These are phyloP conservation scores for Kurtzmaniella quercitrusa DNA, from an alignment of 1,139 yeast genomes.

Conservation along the genomic window DNA sequence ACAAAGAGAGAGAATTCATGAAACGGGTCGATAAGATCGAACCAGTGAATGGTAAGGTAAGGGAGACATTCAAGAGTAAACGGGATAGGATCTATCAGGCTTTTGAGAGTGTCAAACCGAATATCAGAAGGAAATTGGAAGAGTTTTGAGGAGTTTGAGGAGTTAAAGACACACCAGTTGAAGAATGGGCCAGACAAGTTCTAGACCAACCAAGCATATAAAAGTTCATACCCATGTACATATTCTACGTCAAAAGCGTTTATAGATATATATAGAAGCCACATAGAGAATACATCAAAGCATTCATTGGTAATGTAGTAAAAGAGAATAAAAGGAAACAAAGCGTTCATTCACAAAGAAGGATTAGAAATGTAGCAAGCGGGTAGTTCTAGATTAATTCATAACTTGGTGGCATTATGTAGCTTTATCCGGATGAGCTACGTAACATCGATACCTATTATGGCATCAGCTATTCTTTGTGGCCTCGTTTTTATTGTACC, in stretches of 20 bases:
- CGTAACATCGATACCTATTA: too few relatives aligned
- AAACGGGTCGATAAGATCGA: slow-evolving; percentile 17
- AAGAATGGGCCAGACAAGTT: too few relatives aligned
- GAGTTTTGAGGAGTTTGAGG: not conserved
- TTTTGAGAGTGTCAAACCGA: not conserved
- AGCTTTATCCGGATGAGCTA: too few relatives aligned
- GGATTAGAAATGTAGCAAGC: too few relatives aligned
- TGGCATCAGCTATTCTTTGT: too few relatives aligned
- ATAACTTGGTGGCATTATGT: too few relatives aligned
- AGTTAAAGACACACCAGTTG: too few relatives aligned
- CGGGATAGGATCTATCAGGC: not conserved
- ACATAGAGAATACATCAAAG: not conserved
- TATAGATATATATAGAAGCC: not conserved
- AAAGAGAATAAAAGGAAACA: too few relatives aligned
- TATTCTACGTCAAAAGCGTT: not conserved
- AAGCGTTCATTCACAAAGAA: too few relatives aligned
- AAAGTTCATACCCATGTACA: not conserved
- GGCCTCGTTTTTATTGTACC: too few relatives aligned
- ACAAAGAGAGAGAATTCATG: slow-evolving; percentile 20
- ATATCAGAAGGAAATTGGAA: not conserved
- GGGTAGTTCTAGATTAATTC: too few relatives aligned
- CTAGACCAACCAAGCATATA: too few relatives aligned
- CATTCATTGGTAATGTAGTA: not conserved
- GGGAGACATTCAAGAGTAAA: slow-evolving; percentile 5
- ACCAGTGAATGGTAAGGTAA: slow-evolving; percentile 17